phyloP scores from a whole-genome alignment of 257 asterid species.

The Nicotiana knightiana region DNA sequence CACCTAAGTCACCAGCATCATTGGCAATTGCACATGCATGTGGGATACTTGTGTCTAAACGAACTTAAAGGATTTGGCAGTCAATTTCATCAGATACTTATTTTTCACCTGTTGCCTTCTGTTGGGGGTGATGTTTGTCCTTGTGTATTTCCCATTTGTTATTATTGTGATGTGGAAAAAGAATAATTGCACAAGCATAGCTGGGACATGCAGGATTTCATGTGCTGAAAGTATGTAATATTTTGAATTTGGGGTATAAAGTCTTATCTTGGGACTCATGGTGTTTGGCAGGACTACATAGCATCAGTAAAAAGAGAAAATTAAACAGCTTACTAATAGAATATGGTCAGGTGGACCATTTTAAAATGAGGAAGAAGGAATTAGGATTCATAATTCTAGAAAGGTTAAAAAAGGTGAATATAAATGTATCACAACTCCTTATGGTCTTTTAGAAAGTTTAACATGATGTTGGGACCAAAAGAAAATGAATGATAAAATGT shows the following conservation, averaged over 20 bases:
- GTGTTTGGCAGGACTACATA: not conserved
- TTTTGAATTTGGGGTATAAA: not conserved
- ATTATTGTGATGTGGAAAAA: not conserved
- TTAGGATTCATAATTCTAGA: not conserved
- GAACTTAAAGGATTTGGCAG: not conserved
- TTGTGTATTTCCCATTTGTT: not conserved
- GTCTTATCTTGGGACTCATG: not conserved
- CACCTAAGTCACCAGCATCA: not conserved
- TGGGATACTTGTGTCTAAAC: not conserved
- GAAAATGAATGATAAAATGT: not conserved
- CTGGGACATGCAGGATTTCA: not conserved
- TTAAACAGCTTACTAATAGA: not conserved
- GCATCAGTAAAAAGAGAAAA: not conserved
- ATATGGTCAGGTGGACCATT: not conserved
- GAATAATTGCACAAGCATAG: not conserved
- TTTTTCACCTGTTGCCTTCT: not conserved
- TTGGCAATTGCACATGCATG: not conserved
- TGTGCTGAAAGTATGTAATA: not conserved
- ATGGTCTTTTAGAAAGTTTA: not conserved
- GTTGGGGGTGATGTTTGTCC: not conserved
- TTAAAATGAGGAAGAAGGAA: not conserved
- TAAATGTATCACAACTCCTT: not conserved
- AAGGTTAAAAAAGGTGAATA: not conserved
- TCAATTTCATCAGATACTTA: not conserved
- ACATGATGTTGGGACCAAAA: not conserved